Conservation (phyloP, 305 asterid genomes). For the Lippia alba region DNA sequence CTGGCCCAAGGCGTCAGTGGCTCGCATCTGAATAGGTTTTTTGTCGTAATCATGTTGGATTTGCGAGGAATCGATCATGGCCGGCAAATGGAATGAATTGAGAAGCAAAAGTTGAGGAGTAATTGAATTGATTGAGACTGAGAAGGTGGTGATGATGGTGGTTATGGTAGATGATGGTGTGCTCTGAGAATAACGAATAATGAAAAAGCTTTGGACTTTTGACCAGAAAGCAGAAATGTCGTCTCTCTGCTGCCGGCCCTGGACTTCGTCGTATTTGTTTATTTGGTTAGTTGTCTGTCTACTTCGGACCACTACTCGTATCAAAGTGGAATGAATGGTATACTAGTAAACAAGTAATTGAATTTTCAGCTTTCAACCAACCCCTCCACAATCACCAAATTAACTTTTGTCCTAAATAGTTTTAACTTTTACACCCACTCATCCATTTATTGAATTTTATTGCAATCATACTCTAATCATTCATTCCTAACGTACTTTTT, state of each 20-base stretch:
- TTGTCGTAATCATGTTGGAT: constrained; percentile 44
- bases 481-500: too few species aligned
- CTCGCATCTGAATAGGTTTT: constrained; percentile 72
- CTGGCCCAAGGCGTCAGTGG: constrained; percentile 81
- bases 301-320: neutral
- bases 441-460: too few species aligned
- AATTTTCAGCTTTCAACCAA: too few species aligned
- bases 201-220: neutral
- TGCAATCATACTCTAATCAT: too few species aligned
- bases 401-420: too few species aligned
- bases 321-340: neutral
- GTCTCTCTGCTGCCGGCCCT: constrained; percentile 19
- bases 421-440: too few species aligned
- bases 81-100: constrained; percentile 14
- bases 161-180: neutral
- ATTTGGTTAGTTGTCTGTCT: neutral
- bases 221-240: constrained; percentile 27
- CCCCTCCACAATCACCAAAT: too few species aligned
- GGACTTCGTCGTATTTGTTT: constrained; percentile 7
- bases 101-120: neutral
- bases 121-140: too few species aligned
- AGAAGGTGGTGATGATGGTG: neutral
- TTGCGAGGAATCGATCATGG: constrained; percentile 35
- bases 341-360: too few species aligned
- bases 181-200: neutral